Percentiles rank a stretch among this genome's conserved stretches.
These are phyloP conservation scores for Teratosphaeria gauchensis DNA, from an alignment of 2,329 filamentous ascomycete genomes.

Conservation along the genomic window DNA sequence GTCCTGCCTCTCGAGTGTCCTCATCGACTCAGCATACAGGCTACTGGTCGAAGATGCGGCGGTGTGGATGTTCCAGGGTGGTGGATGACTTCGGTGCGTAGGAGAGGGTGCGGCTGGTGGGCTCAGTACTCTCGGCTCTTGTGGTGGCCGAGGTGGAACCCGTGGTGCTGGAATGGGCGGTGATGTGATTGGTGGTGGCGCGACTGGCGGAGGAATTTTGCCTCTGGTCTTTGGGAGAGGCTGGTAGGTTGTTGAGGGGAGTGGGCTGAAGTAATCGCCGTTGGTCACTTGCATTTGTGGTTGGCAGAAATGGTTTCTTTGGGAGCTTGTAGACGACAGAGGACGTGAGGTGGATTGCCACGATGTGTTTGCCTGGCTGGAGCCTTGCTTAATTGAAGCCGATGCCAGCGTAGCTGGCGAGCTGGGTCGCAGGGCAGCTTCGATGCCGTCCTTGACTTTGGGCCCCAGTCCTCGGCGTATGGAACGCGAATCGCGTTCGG, in stretches of 20 bases:
- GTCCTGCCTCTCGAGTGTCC: not conserved
- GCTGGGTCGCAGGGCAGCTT: not conserved
- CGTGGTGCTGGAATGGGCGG: too few relatives aligned
- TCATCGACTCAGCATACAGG: slow-evolving; percentile 5
- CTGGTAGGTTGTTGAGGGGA: not conserved
- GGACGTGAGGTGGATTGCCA: not conserved
- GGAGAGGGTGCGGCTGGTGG: not conserved
- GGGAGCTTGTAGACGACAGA: not conserved
- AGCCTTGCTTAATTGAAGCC: not conserved
- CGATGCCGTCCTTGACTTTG: not conserved
- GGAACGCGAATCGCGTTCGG: not conserved
- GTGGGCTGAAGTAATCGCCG: not conserved
- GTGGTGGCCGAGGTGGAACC: not conserved
- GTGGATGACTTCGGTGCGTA: not conserved
- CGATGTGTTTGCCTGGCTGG: not conserved
- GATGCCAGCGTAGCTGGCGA: not conserved
- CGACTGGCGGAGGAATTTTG: not conserved
- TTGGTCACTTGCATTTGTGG: not conserved
- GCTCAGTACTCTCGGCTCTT: not conserved
- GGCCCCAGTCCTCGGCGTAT: not conserved
- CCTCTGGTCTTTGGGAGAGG: not conserved
- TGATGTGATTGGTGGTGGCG: not conserved
- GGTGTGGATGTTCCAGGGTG: slow-evolving; percentile 4
- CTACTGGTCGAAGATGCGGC: slow-evolving; percentile 2
- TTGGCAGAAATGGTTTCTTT: not conserved